These are phyloP conservation scores for Ambrosia trifida DNA, from an alignment of 129 eudicot species.

Conservation along the genomic window DNA sequence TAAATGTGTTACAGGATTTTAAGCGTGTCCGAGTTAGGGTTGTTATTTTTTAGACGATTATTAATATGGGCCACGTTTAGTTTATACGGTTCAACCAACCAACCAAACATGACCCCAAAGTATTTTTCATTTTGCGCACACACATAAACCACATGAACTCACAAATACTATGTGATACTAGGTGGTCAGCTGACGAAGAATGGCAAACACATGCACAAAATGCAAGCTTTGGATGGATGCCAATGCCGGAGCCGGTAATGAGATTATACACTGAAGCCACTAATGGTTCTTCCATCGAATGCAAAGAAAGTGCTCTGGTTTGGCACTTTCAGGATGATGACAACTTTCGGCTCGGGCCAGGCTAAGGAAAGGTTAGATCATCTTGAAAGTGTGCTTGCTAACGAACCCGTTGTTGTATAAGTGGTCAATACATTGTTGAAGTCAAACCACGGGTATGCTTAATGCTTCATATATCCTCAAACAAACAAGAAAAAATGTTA, in stretches of 20 bases:
- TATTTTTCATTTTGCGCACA: too few species aligned
- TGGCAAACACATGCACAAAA: constrained; percentile 49
- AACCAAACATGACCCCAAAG: too few species aligned
- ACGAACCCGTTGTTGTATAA: constrained; percentile 61
- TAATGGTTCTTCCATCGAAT: constrained; percentile 55
- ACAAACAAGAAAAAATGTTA: too few species aligned
- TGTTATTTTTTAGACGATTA: too few species aligned
- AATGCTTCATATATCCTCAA: not conserved
- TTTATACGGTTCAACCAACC: too few species aligned
- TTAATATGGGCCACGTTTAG: too few species aligned
- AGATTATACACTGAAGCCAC: constrained; percentile 52
- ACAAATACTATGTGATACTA: constrained; percentile 20
- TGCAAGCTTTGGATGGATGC: constrained; percentile 56
- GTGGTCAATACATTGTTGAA: constrained; percentile 58
- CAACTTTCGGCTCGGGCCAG: constrained; percentile 52
- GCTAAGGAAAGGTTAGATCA: constrained; percentile 65
- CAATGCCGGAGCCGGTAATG: constrained; percentile 66
- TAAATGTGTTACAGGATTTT: too few species aligned
- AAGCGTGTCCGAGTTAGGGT: too few species aligned
- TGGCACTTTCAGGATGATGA: constrained; percentile 64
- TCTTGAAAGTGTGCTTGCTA: constrained; percentile 65
- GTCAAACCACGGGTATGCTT: constrained; percentile 59
- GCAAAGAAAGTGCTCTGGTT: constrained; percentile 58
- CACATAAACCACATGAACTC: not conserved
- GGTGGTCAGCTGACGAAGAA: constrained; percentile 48